Conservation (phyloP, 177 flowering plant genomes). For the Telopea speciosissima region DNA sequence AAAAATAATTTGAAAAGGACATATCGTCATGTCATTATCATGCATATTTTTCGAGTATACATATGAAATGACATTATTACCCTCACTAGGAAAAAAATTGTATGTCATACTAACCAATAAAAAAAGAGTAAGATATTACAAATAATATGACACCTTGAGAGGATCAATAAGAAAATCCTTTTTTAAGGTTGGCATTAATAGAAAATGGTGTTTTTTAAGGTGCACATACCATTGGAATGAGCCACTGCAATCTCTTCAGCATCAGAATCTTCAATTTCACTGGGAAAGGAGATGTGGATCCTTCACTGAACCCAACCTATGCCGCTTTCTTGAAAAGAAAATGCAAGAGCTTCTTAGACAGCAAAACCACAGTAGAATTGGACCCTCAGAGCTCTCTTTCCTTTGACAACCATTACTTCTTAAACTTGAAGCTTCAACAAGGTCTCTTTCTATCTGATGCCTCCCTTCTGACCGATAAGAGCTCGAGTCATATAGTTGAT, state of each 20-base stretch:
- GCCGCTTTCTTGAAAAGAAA: constrained; percentile 16
- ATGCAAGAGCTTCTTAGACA: constrained; percentile 16
- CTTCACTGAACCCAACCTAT: constrained; percentile 25
- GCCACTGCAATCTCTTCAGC: constrained; percentile 18
- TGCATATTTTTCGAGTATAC: too few species aligned
- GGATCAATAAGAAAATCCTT: too few species aligned
- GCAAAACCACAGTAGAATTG: constrained; percentile 24
- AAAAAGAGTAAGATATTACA: too few species aligned
- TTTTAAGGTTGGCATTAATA: too few species aligned
- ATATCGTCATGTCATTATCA: too few species aligned
- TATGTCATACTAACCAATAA: too few species aligned
- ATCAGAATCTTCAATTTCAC: constrained; percentile 36
- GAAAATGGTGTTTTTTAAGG: constrained; percentile 7
- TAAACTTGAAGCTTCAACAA: constrained; percentile 10
- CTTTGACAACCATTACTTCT: constrained; percentile 25
- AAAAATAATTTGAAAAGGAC: too few species aligned
- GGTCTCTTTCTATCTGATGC: constrained; percentile 31
- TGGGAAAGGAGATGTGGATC: constrained; percentile 34
- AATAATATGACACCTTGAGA: too few species aligned
- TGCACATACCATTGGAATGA: constrained; percentile 23
- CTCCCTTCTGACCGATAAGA: constrained; percentile 13
- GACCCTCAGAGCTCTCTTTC: constrained; percentile 24
- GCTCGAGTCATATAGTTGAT: background rate
- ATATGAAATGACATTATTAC: too few species aligned
- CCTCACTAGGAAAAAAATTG: too few species aligned